Percentiles rank a stretch among this genome's conserved stretches.
phyloP scores from a whole-genome alignment of 352 stramenopile genomes.

The Pythium grandisporangium region DNA sequence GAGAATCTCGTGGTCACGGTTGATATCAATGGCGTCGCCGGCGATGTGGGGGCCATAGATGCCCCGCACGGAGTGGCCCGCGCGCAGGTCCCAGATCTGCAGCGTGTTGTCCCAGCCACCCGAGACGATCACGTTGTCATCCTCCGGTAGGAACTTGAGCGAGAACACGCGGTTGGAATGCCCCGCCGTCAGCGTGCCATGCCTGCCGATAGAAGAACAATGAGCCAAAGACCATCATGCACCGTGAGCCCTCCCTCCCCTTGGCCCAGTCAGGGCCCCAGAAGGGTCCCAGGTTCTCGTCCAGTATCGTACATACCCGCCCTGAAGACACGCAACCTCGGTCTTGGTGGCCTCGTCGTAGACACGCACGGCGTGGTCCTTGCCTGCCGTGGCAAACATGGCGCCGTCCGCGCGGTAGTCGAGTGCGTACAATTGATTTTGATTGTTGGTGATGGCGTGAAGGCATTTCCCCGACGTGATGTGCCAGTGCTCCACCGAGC shows the following conservation, averaged over 20 bases:
- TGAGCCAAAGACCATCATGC: too few species aligned
- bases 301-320: slow-evolving; percentile 38
- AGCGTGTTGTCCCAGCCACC: slow-evolving; percentile 92
- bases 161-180: slow-evolving; percentile 92
- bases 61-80: slow-evolving; percentile 76
- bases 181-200: slow-evolving; percentile 56
- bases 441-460: slow-evolving; percentile 79
- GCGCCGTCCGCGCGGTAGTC: slow-evolving; percentile 82
- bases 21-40: slow-evolving; percentile 72
- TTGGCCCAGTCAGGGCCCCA: too few species aligned
- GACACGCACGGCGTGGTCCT: slow-evolving; percentile 82
- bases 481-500: slow-evolving; percentile 89
- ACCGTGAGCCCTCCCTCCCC: too few species aligned
- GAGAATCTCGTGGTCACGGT: slow-evolving; percentile 64
- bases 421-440: slow-evolving; percentile 87
- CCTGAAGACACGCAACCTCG: slow-evolving; percentile 58
- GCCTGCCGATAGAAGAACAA: too few species aligned
- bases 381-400: slow-evolving; percentile 84
- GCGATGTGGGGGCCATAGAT: slow-evolving; percentile 90
- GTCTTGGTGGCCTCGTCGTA: slow-evolving; percentile 88
- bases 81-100: slow-evolving; percentile 88
- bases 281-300: too few species aligned
- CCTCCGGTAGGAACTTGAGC: slow-evolving; percentile 78
- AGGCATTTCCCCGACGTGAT: slow-evolving; percentile 90
- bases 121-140: slow-evolving; percentile 78